A percentile compares a stretch with the other conserved stretches of the same genome.
These are phyloP conservation scores for Excoecaria cochinchinensis DNA, from an alignment of 345 rosid species.

Conservation along the genomic window DNA sequence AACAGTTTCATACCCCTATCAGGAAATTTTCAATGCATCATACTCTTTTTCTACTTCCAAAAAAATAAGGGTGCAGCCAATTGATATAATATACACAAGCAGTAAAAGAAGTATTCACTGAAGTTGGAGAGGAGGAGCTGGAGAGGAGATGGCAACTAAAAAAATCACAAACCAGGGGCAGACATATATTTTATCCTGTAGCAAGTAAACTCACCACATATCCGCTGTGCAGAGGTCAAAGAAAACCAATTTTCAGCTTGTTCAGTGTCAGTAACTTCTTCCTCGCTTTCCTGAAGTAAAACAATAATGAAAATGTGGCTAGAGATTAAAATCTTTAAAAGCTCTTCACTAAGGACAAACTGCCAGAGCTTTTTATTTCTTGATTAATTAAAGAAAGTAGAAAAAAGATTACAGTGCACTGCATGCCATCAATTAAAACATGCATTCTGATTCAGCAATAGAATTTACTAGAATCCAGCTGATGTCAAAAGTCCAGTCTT, in stretches of 20 bases:
- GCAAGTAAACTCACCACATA: constrained; percentile 58
- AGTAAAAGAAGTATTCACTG: neutral
- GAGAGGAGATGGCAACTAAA: neutral
- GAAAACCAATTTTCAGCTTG: constrained; percentile 99
- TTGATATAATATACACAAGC: neutral
- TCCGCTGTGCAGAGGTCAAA: constrained; percentile 96
- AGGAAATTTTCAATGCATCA: neutral
- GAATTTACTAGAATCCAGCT: neutral
- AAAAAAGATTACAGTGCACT: neutral
- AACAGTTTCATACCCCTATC: neutral
- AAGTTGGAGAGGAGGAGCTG: neutral
- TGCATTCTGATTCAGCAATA: neutral
- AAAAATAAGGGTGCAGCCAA: neutral
- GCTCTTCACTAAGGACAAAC: too few relatives aligned
- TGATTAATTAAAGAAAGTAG: neutral
- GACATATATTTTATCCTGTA: neutral
- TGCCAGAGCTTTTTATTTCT: neutral
- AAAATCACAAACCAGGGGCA: neutral
- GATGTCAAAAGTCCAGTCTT: neutral
- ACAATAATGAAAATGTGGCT: neutral
- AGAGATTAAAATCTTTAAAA: constrained; percentile 1
- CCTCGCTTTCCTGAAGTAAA: constrained; percentile 78
- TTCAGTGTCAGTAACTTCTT: constrained; percentile 95
- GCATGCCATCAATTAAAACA: neutral
- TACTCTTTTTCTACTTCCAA: neutral